These are phyloP conservation scores for Euphorbia tirucalli DNA, from an alignment of 345 rosid genomes.

Conservation along the genomic window DNA sequence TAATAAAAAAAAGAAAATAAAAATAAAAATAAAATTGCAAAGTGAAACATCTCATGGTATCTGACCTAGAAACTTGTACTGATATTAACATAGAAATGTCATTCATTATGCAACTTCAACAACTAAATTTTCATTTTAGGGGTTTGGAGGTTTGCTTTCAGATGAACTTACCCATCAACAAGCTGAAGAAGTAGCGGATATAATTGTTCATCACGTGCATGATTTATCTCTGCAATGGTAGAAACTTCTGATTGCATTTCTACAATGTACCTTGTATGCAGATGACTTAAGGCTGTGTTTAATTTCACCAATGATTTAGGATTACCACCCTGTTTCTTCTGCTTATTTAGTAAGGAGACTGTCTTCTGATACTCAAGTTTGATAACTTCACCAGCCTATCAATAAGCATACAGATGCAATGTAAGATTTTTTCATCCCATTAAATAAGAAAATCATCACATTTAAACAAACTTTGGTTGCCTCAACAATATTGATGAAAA, in stretches of 20 bases:
- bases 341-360: slow-evolving; percentile 60
- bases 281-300: slow-evolving; percentile 83
- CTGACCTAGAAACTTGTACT: no score
- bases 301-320: slow-evolving; percentile 77
- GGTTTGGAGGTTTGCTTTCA: no score
- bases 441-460: no score
- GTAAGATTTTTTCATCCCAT: slow-evolving; percentile 13
- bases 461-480: no score
- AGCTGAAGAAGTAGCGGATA: slow-evolving; percentile 78
- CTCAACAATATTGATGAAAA: no score
- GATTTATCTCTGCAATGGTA: slow-evolving; percentile 85
- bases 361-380: slow-evolving; percentile 84
- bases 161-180: slow-evolving; percentile 79
- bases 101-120: no score
- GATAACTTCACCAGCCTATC: slow-evolving; percentile 87
- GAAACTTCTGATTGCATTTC: slow-evolving; percentile 99
- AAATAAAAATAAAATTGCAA: no score
- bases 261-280: slow-evolving; percentile 92
- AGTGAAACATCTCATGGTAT: no score
- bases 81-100: no score
- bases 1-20: no score
- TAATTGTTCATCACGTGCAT: slow-evolving; percentile 80
- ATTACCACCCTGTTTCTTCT: slow-evolving; percentile 64
- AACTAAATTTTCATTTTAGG: no score
- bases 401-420: slow-evolving; percentile 28